Evolutionary conservation across 1,284 basidiomycete species (phyloP).

Genomic region (Mycosarcoma maydis): DNA sequence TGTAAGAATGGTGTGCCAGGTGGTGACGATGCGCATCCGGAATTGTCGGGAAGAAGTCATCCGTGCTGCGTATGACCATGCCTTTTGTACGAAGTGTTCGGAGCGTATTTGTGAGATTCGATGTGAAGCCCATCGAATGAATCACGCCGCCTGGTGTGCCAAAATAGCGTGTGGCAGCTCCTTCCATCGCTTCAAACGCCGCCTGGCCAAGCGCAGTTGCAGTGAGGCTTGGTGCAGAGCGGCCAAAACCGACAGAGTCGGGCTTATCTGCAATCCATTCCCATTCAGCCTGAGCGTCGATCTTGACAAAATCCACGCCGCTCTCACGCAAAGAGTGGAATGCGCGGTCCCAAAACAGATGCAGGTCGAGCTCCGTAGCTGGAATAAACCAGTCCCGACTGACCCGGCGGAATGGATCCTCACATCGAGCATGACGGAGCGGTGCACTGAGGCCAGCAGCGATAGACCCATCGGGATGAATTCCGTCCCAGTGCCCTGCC

Average conservation of each 20-base stretch:
- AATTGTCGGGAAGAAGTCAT: constrained; percentile 61
- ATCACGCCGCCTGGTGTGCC: constrained; percentile 47
- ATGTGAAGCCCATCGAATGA: constrained; percentile 58
- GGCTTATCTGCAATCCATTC: constrained; percentile 24
- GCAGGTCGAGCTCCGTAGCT: constrained; percentile 34
- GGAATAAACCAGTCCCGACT: constrained; percentile 38
- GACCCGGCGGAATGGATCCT: constrained; percentile 65
- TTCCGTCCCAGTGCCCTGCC: constrained; percentile 46
- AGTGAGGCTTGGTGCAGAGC: background rate
- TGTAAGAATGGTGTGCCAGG: constrained; percentile 52
- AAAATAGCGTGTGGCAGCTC: constrained; percentile 47
- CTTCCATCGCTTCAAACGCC: constrained; percentile 39
- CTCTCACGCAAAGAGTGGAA: constrained; percentile 51
- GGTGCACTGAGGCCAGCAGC: constrained; percentile 25
- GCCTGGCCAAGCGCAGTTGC: constrained; percentile 9
- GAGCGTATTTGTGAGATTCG: constrained; percentile 29
- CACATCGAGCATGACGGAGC: constrained; percentile 11
- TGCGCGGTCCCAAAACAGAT: constrained; percentile 52
- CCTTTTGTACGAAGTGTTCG: constrained; percentile 29
- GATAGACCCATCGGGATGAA: constrained; percentile 28
- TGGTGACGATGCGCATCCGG: constrained; percentile 62
- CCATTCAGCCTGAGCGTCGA: constrained; percentile 64
- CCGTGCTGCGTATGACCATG: constrained; percentile 24
- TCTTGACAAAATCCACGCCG: constrained; percentile 63
- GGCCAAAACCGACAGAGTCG: background rate